phyloP scores from a whole-genome alignment of 495 filamentous ascomycete species.

The Tuber umbilicatum region DNA sequence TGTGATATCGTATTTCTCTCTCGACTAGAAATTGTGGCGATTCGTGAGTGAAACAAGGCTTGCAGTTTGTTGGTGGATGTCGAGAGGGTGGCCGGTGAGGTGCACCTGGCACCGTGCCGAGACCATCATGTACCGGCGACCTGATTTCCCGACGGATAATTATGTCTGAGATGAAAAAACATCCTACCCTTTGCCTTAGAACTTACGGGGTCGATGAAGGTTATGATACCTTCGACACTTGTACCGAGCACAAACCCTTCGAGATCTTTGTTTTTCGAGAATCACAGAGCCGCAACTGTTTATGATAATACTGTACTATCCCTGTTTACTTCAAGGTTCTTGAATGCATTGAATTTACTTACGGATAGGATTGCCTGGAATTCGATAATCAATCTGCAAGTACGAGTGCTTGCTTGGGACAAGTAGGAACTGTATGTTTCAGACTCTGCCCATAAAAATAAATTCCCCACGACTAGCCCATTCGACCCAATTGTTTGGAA shows the following conservation, averaged over 20 bases:
- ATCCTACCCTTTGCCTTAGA: not conserved
- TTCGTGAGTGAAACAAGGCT: not conserved
- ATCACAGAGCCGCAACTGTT: not conserved
- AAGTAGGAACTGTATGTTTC: not conserved
- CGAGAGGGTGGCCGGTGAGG: not conserved
- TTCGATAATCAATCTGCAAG: not conserved
- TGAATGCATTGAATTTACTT: not conserved
- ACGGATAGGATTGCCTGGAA: not conserved
- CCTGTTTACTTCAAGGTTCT: not conserved
- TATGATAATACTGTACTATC: not conserved
- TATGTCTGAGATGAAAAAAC: not conserved
- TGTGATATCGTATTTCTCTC: not conserved
- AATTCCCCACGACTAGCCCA: not conserved
- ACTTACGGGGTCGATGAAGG: not conserved
- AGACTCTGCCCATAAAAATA: not conserved
- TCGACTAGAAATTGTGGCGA: not conserved
- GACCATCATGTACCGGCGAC: not conserved
- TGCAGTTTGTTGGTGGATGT: not conserved
- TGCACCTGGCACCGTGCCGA: not conserved
- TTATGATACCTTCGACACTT: not conserved
- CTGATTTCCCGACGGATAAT: not conserved
- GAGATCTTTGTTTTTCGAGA: not conserved
- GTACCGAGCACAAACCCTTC: not conserved
- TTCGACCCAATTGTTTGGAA: not conserved
- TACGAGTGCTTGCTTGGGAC: no score